phyloP scores from a whole-genome alignment of 2,329 filamentous ascomycete genomes.

The Penicillium janthinellum region DNA sequence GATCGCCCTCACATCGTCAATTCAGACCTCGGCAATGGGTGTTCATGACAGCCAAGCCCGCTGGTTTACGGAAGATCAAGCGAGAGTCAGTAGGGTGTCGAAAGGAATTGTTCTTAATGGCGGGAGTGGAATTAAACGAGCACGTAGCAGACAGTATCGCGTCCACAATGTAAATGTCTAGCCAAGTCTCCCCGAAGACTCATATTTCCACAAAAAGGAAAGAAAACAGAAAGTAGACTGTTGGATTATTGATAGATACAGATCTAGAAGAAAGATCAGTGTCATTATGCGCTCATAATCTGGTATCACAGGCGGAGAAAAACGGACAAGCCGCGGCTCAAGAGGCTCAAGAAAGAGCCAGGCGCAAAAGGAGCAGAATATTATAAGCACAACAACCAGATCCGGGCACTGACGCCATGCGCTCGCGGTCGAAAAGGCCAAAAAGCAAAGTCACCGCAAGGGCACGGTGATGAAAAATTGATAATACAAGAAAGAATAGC shows the following conservation, averaged over 20 bases:
- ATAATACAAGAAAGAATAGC: slow-evolving; percentile 15
- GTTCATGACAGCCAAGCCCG: too few relatives aligned
- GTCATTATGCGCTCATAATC: slow-evolving; percentile 33
- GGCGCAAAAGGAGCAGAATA: slow-evolving; percentile 10
- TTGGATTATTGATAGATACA: slow-evolving; percentile 34
- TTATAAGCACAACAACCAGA: slow-evolving; percentile 13
- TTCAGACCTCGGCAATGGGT: not conserved
- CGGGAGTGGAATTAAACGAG: not conserved
- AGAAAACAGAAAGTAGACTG: slow-evolving; percentile 8
- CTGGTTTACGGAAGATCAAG: not conserved
- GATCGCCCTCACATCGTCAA: not conserved
- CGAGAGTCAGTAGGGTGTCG: not conserved
- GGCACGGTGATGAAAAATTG: slow-evolving; percentile 6
- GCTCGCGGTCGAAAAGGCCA: slow-evolving; percentile 26
- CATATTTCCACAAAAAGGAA: not conserved
- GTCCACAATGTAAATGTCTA: not conserved
- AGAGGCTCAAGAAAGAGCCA: slow-evolving; percentile 7
- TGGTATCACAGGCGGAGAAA: slow-evolving; percentile 33
- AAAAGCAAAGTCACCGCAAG: slow-evolving; percentile 15
- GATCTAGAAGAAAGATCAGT: slow-evolving; percentile 31
- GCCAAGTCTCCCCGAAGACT: not conserved
- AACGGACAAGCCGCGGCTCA: slow-evolving; percentile 12
- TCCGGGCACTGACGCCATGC: slow-evolving; percentile 31
- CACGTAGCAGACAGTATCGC: not conserved
- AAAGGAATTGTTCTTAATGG: not conserved